Base-by-base conservation (phyloP, 352 stramenopile species). In the Stramenopiles sp. region DNA sequence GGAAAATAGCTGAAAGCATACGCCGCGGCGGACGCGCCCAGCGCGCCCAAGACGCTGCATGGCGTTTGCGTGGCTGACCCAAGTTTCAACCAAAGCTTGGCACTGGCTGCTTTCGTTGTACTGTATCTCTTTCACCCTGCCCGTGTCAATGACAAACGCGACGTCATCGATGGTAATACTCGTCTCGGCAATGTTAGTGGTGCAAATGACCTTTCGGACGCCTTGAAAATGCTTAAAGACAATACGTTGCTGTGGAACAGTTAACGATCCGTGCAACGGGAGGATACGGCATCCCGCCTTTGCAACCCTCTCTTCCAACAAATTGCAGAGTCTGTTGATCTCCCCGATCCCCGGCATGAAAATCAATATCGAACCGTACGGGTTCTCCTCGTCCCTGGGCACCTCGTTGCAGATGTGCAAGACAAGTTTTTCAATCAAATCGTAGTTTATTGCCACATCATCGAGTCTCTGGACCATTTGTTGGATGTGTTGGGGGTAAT, bases 91-190 rank as follows among this genome's bases (percentile, higher is more conserved):
- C 80, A 83, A 35, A 90, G 82, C 0, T 81, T 80, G 71, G 89
- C 84, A 25, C 63, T 92, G 86, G 77, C 90, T 92, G 0, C 83
- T 88, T 6, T 31, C 84, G 81, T 99, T 98, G 82, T 97, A 99
- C 1, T 91, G 93, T 77, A 98, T 99, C 79, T 98, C 93, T 78
- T 99, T 99, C 2, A 71, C 53, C 73, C 91, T 92, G 68, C 96
- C 95, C 31, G 94, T 92, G 83, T 99, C 96, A 48, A 99, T 88
- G 34, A 99, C 96, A 82, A 94, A 94, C 3, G 90, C 88, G 32
- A 98, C 90, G 75, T 92, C 86, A 36, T 95, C 90, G n/a, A 98
- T 94, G 4, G 94, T 98, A 1, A 98, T 81, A 78, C 87, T 96
- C 4, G 92, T 97, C 81, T 98, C 94, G 1, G 92, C 92, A 68